A percentile compares a stretch with the other conserved stretches of the same genome.
These are phyloP conservation scores for Hypoxylon fragiforme DNA, from an alignment of 495 filamentous ascomycete genomes.

Conservation along the genomic window DNA sequence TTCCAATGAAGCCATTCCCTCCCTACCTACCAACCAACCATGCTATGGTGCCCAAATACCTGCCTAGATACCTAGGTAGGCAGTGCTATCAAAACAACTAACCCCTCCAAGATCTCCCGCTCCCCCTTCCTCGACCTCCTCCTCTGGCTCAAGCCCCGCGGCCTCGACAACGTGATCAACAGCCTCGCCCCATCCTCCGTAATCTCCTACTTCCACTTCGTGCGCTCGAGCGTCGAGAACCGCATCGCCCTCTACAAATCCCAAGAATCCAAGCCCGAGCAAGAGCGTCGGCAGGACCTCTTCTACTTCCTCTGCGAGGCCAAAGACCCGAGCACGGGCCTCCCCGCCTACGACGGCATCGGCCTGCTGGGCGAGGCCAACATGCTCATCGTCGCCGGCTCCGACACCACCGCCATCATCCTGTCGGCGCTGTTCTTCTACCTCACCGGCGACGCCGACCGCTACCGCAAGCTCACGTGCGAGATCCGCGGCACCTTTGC, in stretches of 20 bases:
- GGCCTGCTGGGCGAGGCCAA: constrained; percentile 29
- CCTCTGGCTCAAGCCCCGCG: constrained; percentile 25
- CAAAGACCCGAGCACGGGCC: constrained; percentile 31
- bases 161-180: constrained; percentile 13
- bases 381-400: constrained; percentile 36
- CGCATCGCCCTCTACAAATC: constrained; percentile 9
- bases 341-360: constrained; percentile 23
- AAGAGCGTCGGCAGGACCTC: constrained; percentile 36
- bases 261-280: constrained; percentile 5
- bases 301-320: constrained; percentile 41
- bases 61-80: no score
- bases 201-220: constrained; percentile 11
- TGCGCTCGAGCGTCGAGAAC: constrained; percentile 16
- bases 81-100: no score
- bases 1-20: constrained; percentile 30
- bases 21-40: constrained; percentile 6
- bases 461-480: constrained; percentile 42
- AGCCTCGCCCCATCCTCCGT: background rate
- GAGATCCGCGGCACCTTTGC: constrained; percentile 54
- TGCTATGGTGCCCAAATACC: background rate
- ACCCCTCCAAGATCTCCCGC: constrained; percentile 8
- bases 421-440: constrained; percentile 57
- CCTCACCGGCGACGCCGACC: constrained; percentile 45
- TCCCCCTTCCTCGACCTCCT: constrained; percentile 11
- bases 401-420: constrained; percentile 48